A percentile compares a stretch with the other conserved stretches of the same genome.
phyloP scores from a whole-genome alignment of 2,329 filamentous ascomycete species.

The Xylariomycetidae sp. region DNA sequence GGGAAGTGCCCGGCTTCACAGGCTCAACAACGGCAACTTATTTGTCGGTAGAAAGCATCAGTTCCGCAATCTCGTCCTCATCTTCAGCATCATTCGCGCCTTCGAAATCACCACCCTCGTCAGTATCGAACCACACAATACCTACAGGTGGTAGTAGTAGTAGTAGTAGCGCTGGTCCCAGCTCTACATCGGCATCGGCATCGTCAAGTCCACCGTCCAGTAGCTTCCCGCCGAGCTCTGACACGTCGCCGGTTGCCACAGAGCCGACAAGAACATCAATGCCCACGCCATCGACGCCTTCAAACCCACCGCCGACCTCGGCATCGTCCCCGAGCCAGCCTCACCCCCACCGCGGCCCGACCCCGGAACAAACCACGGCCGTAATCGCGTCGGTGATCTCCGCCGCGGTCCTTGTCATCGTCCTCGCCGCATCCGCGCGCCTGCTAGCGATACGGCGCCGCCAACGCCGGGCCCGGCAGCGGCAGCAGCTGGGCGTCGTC shows the following conservation, averaged over 20 bases:
- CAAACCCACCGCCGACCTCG: neutral
- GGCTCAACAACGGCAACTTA: constrained; percentile 1
- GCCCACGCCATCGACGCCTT: neutral
- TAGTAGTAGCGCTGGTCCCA: neutral
- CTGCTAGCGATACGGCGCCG: neutral
- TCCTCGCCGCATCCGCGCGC: constrained; percentile 1
- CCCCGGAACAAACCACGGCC: neutral
- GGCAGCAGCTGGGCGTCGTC: neutral
- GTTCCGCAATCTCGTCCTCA: neutral
- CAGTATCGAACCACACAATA: neutral
- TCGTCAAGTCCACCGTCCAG: neutral
- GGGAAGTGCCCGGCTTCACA: neutral
- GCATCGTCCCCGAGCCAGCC: neutral
- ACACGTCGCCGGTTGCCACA: neutral
- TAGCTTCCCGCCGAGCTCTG: neutral
- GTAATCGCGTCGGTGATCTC: neutral
- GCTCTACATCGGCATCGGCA: neutral
- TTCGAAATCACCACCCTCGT: too few species aligned
- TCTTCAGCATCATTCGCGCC: neutral
- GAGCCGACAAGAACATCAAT: neutral
- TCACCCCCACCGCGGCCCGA: neutral
- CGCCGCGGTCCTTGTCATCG: neutral
- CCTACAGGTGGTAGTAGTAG: neutral
- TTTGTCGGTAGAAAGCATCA: neutral
- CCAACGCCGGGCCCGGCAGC: neutral